Percentiles rank a stretch among this genome's conserved stretches.
Evolutionary conservation across 2,329 filamentous ascomycete species (phyloP).

Genomic region (Ceratocystis lukuohia): DNA sequence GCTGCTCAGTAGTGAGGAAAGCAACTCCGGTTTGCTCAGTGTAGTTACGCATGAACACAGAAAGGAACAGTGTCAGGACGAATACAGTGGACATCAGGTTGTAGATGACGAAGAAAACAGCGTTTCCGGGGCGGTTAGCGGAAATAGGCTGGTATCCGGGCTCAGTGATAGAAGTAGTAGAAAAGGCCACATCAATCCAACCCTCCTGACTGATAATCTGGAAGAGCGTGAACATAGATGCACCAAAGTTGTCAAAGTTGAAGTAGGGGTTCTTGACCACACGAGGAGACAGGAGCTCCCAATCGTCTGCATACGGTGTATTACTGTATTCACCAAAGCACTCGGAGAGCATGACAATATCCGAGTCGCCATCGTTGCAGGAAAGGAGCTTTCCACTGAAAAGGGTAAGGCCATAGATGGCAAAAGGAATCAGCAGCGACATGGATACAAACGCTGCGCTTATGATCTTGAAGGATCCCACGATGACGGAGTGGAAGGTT

Average conservation of each 20-base stretch:
- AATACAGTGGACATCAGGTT: conserved; percentile 94
- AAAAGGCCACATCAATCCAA: conserved; percentile 87
- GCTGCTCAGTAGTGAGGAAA: conserved; percentile 86
- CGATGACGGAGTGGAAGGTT: conserved; percentile 92
- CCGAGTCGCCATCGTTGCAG: conserved; percentile 53
- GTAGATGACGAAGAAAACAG: conserved; percentile 89
- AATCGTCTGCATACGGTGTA: conserved; percentile 57
- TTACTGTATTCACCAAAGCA: conserved; percentile 76
- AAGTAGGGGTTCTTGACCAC: conserved; percentile 71
- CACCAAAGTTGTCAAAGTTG: conserved; percentile 90
- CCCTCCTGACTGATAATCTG: conserved; percentile 98
- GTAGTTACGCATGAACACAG: conserved; percentile 99
- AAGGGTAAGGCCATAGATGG: conserved; percentile 86
- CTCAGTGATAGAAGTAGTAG: conserved; percentile 68
- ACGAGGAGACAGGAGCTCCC: conserved; percentile 72
- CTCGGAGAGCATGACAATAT: conserved; percentile 47
- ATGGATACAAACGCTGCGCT: conserved; percentile 89
- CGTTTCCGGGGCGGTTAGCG: conserved; percentile 65
- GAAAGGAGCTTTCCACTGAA: conserved; percentile 68
- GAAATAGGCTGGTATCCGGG: conserved; percentile 57
- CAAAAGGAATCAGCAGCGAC: conserved; percentile 88
- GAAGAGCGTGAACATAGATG: conserved; percentile 88
- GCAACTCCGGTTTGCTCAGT: conserved; percentile 97
- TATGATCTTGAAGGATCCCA: conserved; percentile 87
- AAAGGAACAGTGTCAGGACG: conserved; percentile 91